These are phyloP conservation scores for Pulveroboletus frians DNA, from an alignment of 768 basidiomycete species.

Conservation along the genomic window DNA sequence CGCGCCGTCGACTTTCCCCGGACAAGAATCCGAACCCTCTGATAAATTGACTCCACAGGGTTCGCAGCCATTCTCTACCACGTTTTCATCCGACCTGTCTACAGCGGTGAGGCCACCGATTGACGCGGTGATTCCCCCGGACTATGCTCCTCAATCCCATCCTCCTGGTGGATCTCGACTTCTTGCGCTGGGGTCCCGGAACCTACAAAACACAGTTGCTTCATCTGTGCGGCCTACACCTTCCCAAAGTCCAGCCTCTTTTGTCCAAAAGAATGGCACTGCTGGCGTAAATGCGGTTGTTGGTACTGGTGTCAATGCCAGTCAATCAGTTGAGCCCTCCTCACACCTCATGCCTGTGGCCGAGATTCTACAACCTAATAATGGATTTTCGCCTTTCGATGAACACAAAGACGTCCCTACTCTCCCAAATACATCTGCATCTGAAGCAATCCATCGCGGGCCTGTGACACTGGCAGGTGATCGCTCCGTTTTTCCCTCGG, in stretches of 20 bases:
- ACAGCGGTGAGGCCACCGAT: slow-evolving; percentile 22
- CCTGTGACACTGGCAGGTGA: slow-evolving; percentile 16
- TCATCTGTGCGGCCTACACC: slow-evolving; percentile 16
- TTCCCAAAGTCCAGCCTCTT: slow-evolving; percentile 22
- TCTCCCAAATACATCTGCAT: slow-evolving; percentile 7
- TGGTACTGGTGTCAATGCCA: slow-evolving; percentile 7
- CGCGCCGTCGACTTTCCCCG: not conserved
- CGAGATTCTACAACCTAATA: slow-evolving; percentile 12
- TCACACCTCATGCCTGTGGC: slow-evolving; percentile 7
- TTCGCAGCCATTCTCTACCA: slow-evolving; percentile 36
- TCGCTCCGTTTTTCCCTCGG: slow-evolving; percentile 19
- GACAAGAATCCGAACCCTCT: slow-evolving; percentile 19
- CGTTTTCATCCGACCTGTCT: slow-evolving; percentile 21
- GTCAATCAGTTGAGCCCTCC: slow-evolving; percentile 15
- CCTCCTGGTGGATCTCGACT: slow-evolving; percentile 40
- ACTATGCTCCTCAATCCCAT: slow-evolving; percentile 33
- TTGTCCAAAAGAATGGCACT: slow-evolving; percentile 22
- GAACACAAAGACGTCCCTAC: slow-evolving; percentile 29
- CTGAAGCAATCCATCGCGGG: slow-evolving; percentile 21
- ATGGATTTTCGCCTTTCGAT: slow-evolving; percentile 56
- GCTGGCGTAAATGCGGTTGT: slow-evolving; percentile 6
- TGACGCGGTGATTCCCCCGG: slow-evolving; percentile 40
- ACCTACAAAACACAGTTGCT: slow-evolving; percentile 16
- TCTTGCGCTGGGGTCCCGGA: slow-evolving; percentile 35
- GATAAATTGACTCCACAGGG: slow-evolving; percentile 22